Evolutionary conservation across 306 rosid genomes (phyloP), one percentile per base, ranked within the genome.

Genomic region (Acacia acuminata): DNA sequence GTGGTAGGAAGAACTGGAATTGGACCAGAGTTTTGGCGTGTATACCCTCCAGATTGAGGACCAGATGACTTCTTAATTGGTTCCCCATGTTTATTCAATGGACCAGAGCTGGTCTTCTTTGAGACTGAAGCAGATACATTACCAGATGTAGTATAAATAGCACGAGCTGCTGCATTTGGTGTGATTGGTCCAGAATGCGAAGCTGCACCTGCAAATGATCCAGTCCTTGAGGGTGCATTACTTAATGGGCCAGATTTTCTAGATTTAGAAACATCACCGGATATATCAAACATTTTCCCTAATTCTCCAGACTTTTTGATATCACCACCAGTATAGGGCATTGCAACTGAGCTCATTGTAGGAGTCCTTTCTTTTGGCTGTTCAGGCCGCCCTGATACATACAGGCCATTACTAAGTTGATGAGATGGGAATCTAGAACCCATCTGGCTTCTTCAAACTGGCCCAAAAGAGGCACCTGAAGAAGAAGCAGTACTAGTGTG

Each of bases 301-400:
- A 95, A 88, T 83, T 95, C 99, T 80, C 99, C 99, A 0, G 99
- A 95, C 87, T 51, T 95, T 82, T 95, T 95, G 85, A 95, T 95
- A 88, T 95, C 99, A 45, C 99, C 99, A 63, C 99, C 99, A 53
- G 97, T 93, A 73, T 95, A 95, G 20, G 99, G 99, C 98, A 93
- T 92, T 60, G 99, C 93, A 14, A 88, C 92, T 22, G 99, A 93
- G 82, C 96, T 94, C 99, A 96, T 96, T 7, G 97, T 90, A 0
- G 99, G 99, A 73, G 94, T 15, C 92, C 88, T 92, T 92, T 96
- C 99, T 86, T 96, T 96, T 10, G 97, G 99, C 87, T 91, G 98
- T 81, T 96, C 99, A 80, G 99, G 99, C 88, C 99, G 91, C 79
- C 99, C 99, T 40, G 99, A 96, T 80, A 96, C 99, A 56, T 91